Conservation (phyloP, 2,329 filamentous ascomycete species). For the Hyphodiscus sp. region DNA sequence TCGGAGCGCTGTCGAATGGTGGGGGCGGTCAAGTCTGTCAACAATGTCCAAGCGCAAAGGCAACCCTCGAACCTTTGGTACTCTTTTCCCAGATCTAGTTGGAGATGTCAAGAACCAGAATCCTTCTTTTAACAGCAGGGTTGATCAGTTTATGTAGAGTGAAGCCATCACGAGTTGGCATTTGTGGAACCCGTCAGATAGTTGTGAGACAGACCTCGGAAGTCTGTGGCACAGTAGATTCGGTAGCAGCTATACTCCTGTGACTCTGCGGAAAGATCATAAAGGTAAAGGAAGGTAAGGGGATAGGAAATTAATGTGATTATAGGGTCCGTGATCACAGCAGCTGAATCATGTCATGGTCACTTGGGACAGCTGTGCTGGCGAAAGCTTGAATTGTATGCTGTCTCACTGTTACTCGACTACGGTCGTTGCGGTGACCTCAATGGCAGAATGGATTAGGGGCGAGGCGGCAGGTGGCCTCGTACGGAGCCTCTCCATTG, state of each 20-base stretch:
- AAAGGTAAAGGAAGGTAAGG: neutral
- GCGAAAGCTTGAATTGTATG: neutral
- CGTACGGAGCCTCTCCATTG: no score
- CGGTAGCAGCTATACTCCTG: no score
- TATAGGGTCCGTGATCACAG: neutral
- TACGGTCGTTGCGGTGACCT: no score
- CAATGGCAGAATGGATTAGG: no score
- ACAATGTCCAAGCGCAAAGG: neutral
- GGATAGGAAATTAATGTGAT: neutral
- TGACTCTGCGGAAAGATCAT: no score
- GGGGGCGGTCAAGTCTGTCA: no score
- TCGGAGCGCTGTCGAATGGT: neutral
- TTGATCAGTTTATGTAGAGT: neutral
- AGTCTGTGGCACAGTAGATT: neutral
- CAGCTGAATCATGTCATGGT: neutral
- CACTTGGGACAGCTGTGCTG: neutral
- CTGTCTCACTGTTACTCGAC: no score
- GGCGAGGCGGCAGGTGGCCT: no score
- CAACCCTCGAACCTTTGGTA: neutral
- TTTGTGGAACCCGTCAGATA: neutral
- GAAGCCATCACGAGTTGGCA: neutral
- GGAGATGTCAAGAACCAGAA: neutral
- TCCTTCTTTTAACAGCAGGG: neutral
- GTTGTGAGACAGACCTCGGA: neutral
- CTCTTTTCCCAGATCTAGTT: no score